Percentiles rank a stretch among this genome's conserved stretches.
Conservation (phyloP, 176 grass and related monocot genomes). For the Saccharum officinarum region DNA sequence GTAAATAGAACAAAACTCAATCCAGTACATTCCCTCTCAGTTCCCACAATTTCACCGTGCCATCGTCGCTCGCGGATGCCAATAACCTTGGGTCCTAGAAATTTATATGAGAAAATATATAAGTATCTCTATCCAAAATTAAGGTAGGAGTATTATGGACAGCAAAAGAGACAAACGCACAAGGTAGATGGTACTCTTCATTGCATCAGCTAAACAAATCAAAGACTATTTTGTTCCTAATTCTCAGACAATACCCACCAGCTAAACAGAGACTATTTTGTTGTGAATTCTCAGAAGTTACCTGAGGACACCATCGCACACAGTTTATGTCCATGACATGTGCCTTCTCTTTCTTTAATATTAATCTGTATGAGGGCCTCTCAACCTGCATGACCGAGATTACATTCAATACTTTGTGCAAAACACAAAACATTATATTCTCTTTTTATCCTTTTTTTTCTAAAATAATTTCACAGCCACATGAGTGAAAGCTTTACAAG, state of each 20-base stretch:
- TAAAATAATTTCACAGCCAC: background rate
- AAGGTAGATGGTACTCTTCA: background rate
- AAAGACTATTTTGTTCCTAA: background rate
- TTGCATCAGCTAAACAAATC: background rate
- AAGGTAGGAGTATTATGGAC: background rate
- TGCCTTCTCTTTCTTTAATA: conserved; percentile 88
- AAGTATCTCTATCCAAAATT: conserved; percentile 5
- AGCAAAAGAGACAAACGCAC: background rate
- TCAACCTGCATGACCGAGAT: conserved; percentile 58
- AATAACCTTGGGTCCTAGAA: conserved; percentile 68
- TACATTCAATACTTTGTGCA: conserved; percentile 5
- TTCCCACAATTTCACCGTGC: conserved; percentile 88
- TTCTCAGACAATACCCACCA: conserved; percentile 30
- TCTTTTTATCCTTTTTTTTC: background rate
- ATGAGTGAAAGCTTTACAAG: background rate
- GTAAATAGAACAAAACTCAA: conserved; percentile 25
- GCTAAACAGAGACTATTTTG: background rate
- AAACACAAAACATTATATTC: background rate
- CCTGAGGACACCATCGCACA: conserved; percentile 92
- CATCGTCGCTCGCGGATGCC: conserved; percentile 88
- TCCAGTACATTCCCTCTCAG: conserved; percentile 42
- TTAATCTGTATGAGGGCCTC: conserved; percentile 62
- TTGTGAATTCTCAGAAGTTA: conserved; percentile 29
- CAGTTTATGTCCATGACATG: conserved; percentile 98
- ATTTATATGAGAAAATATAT: conserved; percentile 12